Conservation (phyloP, 345 rosid species). For the Angophora floribunda region DNA sequence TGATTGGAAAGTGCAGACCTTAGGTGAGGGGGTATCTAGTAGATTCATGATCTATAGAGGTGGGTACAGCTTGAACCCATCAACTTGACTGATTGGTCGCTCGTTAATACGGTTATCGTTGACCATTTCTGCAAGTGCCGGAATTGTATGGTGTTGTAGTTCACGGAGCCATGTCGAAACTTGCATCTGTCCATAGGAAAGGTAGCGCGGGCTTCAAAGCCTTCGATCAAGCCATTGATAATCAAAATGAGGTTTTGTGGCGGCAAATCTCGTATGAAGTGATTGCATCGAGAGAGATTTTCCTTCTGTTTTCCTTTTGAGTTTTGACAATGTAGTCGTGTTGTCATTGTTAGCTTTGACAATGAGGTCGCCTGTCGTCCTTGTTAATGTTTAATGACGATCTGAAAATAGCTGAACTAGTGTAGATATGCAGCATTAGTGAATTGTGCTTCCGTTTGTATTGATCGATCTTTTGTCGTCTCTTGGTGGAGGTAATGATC, state of each 20-base stretch:
- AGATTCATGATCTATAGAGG: not conserved
- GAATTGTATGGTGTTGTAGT: not conserved
- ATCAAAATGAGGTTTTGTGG: too few relatives aligned
- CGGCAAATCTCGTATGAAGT: not conserved
- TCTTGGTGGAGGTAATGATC: not conserved
- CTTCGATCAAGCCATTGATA: not conserved
- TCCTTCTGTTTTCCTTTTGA: not conserved
- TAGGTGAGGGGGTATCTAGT: not conserved
- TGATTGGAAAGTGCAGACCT: not conserved
- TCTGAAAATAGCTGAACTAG: not conserved
- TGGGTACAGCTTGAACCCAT: not conserved
- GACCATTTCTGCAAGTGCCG: not conserved
- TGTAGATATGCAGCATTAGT: not conserved
- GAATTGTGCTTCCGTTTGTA: not conserved
- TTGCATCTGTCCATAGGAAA: not conserved
- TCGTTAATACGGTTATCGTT: not conserved
- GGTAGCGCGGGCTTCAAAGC: not conserved
- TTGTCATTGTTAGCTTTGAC: not conserved
- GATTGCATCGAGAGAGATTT: not conserved
- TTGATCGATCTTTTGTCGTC: not conserved
- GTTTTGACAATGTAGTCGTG: not conserved
- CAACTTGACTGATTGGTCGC: not conserved
- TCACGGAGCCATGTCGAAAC: not conserved
- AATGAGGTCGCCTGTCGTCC: not conserved
- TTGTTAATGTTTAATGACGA: not conserved